These are phyloP conservation scores for Boletellus sp. DNA, from an alignment of 768 basidiomycete genomes.

Conservation along the genomic window DNA sequence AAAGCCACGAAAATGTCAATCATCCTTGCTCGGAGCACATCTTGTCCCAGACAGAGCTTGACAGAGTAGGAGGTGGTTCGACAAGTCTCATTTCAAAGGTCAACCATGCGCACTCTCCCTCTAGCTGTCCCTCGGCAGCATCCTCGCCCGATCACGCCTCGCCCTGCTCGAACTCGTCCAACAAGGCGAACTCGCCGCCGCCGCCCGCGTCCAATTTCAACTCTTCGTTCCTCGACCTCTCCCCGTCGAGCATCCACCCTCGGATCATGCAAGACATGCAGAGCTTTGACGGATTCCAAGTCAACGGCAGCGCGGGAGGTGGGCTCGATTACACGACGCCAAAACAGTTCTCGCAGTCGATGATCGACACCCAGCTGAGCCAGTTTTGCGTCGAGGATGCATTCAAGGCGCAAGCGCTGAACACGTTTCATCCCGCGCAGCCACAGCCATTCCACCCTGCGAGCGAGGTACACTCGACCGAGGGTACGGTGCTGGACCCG, in stretches of 20 bases:
- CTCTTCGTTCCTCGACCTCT: conserved; percentile 4
- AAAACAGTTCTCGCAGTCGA: conserved; percentile 24
- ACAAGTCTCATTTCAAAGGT: conserved; percentile 40
- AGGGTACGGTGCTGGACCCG: conserved; percentile 47
- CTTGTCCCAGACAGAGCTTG: conserved; percentile 46
- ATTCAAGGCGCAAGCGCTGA: conserved; percentile 8
- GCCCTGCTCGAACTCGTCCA: conserved; percentile 10
- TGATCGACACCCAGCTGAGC: conserved; percentile 32
- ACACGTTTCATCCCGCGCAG: conserved; percentile 16
- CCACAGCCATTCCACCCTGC: conserved; percentile 7
- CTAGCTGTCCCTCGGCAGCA: conserved; percentile 2
- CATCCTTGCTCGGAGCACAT: conserved; percentile 22
- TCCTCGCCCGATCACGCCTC: conserved; percentile 13
- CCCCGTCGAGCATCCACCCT: conserved; percentile 21
- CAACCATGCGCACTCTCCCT: conserved; percentile 2
- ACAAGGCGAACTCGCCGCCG: neutral
- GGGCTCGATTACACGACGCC: conserved; percentile 29
- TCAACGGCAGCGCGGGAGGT: conserved; percentile 9
- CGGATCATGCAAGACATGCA: conserved; percentile 53
- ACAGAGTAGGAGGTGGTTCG: conserved; percentile 50
- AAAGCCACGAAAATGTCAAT: conserved; percentile 42
- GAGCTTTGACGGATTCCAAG: conserved; percentile 37
- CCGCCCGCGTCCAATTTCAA: neutral
- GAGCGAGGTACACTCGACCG: conserved; percentile 3
- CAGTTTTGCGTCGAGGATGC: conserved; percentile 17